Evolutionary conservation across 202 grass and related monocot species (phyloP).

Genomic region (Carex arenaria): DNA sequence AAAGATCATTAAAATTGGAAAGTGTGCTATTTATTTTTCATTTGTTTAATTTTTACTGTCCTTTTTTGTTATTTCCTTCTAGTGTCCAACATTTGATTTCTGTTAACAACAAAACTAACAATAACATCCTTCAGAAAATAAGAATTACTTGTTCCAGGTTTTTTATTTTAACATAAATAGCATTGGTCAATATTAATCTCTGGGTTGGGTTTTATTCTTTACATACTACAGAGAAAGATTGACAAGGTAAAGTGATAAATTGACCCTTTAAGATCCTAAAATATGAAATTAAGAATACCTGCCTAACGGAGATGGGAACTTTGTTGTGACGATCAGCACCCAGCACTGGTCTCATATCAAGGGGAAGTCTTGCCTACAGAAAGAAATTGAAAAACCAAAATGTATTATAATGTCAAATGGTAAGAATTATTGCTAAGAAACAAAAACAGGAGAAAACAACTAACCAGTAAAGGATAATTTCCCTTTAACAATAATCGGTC

Average conservation of each 20-base stretch:
- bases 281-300: constrained; percentile 45
- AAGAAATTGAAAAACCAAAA: constrained; percentile 20
- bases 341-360: constrained; percentile 67
- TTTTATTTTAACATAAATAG: not conserved
- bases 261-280: constrained; percentile 3
- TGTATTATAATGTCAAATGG: constrained; percentile 17
- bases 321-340: constrained; percentile 47
- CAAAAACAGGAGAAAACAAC: constrained; percentile 25
- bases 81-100: not conserved
- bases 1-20: not conserved
- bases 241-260: constrained; percentile 13
- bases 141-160: not conserved
- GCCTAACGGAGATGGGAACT: constrained; percentile 64
- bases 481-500: constrained; percentile 49
- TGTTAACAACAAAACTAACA: not conserved
- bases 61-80: not conserved
- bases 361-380: constrained; percentile 71
- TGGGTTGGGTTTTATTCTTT: not conserved
- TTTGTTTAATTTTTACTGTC: not conserved
- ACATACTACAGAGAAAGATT: not conserved
- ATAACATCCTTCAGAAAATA: not conserved
- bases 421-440: constrained; percentile 12
- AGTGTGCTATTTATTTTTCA: not conserved
- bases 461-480: constrained; percentile 69
- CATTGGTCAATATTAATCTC: not conserved